phyloP scores from a whole-genome alignment of 1,284 basidiomycete species.

The Xerocomus amazonicus region DNA sequence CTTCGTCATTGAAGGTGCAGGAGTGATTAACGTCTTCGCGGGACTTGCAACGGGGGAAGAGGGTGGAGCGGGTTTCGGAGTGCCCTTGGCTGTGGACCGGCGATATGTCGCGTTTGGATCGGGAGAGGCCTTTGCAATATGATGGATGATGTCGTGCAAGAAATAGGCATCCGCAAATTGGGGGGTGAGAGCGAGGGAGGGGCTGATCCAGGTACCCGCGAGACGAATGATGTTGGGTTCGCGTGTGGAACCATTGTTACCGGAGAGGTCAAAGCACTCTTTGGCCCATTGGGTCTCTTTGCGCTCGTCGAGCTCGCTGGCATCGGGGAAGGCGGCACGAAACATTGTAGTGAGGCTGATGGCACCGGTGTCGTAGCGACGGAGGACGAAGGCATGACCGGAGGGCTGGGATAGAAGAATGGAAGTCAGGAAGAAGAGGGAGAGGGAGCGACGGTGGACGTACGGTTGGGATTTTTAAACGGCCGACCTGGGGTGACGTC shows the following conservation, averaged over 20 bases:
- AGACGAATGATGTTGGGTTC: slow-evolving; percentile 63
- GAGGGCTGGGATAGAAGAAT: slow-evolving; percentile 43
- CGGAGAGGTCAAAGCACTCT: slow-evolving; percentile 70
- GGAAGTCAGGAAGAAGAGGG: background rate
- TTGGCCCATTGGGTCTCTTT: slow-evolving; percentile 86
- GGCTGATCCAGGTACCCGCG: slow-evolving; percentile 87
- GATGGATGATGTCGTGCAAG: slow-evolving; percentile 57
- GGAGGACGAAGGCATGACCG: slow-evolving; percentile 91
- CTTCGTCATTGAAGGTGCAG: slow-evolving; percentile 30
- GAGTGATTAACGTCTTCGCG: slow-evolving; percentile 27
- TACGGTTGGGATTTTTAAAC: slow-evolving; percentile 92
- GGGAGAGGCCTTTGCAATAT: slow-evolving; percentile 72
- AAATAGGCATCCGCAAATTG: slow-evolving; percentile 64
- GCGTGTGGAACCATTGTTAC: slow-evolving; percentile 78
- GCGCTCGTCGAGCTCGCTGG: slow-evolving; percentile 77
- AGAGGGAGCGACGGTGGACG: slow-evolving; percentile 24
- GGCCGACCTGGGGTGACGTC: slow-evolving; percentile 59
- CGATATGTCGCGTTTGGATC: slow-evolving; percentile 77
- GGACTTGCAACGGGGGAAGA: slow-evolving; percentile 19
- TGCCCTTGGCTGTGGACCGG: slow-evolving; percentile 48
- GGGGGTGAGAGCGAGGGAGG: slow-evolving; percentile 57
- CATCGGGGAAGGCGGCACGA: slow-evolving; percentile 90
- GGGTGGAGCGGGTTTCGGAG: slow-evolving; percentile 31
- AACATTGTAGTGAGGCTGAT: slow-evolving; percentile 98
- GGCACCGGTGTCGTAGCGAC: slow-evolving; percentile 94